Evolutionary conservation across 805 yeast genomes (phyloP).

Genomic region (Ogataea saltuana): DNA sequence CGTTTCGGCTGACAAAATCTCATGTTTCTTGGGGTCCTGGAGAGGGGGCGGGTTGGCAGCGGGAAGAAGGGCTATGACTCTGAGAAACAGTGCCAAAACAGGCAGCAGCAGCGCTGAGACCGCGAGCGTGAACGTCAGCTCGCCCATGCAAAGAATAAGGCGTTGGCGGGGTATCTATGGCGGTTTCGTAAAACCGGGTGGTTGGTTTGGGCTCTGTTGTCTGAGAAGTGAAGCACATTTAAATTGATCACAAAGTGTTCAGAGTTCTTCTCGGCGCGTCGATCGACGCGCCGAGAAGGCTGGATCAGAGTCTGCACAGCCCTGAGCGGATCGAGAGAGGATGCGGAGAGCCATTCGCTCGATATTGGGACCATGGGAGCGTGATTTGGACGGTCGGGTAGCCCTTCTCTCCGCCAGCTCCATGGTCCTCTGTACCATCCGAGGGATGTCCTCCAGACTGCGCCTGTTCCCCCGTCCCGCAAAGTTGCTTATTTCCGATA

Average conservation of each 20-base stretch:
- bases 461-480: too few relatives aligned
- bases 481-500: too few relatives aligned
- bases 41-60: conserved; percentile 11
- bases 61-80: conserved; percentile 28
- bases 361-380: too few relatives aligned
- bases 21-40: background rate
- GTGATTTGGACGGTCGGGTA: too few relatives aligned
- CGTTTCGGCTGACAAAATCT: background rate
- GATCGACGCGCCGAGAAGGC: background rate
- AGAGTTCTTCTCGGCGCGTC: conserved; percentile 5
- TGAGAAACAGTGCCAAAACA: background rate
- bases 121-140: background rate
- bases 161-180: background rate
- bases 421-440: too few relatives aligned
- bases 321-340: too few relatives aligned
- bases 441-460: too few relatives aligned
- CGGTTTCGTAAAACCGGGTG: too few relatives aligned
- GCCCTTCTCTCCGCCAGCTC: too few relatives aligned
- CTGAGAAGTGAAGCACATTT: background rate
- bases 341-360: too few relatives aligned
- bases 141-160: background rate
- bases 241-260: too few relatives aligned
- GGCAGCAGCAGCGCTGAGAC: background rate
- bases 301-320: background rate
- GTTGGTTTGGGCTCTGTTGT: too few relatives aligned